Conservation (phyloP, 768 basidiomycete genomes). For the Boletus huronensis region DNA sequence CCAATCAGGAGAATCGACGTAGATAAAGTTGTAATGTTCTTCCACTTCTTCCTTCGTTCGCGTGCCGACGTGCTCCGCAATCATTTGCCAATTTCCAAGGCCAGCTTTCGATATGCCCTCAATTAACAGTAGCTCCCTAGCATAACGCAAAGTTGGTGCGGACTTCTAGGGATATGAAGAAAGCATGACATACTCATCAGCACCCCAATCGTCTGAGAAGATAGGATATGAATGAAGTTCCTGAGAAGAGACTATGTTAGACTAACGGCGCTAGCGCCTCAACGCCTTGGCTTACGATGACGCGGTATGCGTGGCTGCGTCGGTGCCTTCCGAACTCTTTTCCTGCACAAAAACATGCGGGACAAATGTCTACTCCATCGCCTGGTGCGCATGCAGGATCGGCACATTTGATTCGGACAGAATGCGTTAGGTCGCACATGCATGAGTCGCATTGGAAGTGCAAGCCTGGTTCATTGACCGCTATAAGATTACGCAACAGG, state of each 20-base stretch:
- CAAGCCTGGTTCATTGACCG: conserved; percentile 76
- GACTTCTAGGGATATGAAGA: not conserved
- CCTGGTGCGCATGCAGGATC: conserved; percentile 69
- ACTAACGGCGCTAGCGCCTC: not conserved
- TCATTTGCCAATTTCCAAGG: conserved; percentile 95
- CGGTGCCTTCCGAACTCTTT: conserved; percentile 87
- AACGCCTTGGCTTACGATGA: conserved; percentile 58
- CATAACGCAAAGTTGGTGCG: conserved; percentile 1
- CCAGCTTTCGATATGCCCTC: conserved; percentile 87
- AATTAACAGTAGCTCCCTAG: conserved; percentile 82
- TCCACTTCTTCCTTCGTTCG: conserved; percentile 92
- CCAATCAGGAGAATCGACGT: conserved; percentile 75
- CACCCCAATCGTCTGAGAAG: conserved; percentile 93
- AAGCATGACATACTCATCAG: conserved; percentile 74
- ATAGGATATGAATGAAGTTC: conserved; percentile 97
- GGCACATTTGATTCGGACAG: conserved; percentile 96
- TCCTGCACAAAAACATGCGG: conserved; percentile 86
- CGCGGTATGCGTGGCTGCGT: conserved; percentile 83
- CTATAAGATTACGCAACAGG: conserved; percentile 38
- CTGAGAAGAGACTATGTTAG: conserved; percentile 38
- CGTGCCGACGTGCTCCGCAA: conserved; percentile 92
- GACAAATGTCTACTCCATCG: conserved; percentile 90
- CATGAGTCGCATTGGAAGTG: conserved; percentile 86
- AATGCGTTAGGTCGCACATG: conserved; percentile 86
- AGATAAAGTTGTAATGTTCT: conserved; percentile 79